Evolutionary conservation across 441 rosid species (phyloP).

Genomic region (Biscutella laevigata): DNA sequence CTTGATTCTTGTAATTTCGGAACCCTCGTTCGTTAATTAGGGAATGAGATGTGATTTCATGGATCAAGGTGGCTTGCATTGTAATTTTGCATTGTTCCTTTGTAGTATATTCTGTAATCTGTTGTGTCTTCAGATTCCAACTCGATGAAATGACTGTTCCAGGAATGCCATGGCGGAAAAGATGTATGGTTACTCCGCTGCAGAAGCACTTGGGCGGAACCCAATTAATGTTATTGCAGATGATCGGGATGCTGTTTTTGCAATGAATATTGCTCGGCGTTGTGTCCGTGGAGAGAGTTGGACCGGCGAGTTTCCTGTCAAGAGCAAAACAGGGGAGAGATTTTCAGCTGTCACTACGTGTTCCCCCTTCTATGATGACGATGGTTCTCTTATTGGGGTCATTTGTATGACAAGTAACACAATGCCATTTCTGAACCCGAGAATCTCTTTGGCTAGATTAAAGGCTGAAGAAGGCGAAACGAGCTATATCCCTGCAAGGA

Average conservation of each 20-base stretch:
- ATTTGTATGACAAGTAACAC: conserved; percentile 61
- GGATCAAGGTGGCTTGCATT: neutral
- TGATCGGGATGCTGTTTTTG: conserved; percentile 44
- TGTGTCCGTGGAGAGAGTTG: conserved; percentile 65
- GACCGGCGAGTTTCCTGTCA: conserved; percentile 79
- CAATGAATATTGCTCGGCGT: conserved; percentile 38
- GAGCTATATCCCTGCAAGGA: conserved; percentile 39
- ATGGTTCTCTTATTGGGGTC: conserved; percentile 60
- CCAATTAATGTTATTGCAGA: conserved; percentile 58
- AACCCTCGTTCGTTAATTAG: neutral
- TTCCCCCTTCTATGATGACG: conserved; percentile 75
- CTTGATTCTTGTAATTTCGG: conserved; percentile 2
- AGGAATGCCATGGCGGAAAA: conserved; percentile 85
- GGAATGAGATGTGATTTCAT: neutral
- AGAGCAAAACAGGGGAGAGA: conserved; percentile 58
- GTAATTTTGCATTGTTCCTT: conserved; percentile 5
- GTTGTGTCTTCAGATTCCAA: neutral
- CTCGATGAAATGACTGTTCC: conserved; percentile 19
- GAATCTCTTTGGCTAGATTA: conserved; percentile 24
- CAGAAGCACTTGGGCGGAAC: conserved; percentile 70
- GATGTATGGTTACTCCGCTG: conserved; percentile 66
- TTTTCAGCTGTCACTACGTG: conserved; percentile 52
- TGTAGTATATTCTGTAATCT: neutral
- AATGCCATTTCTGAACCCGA: conserved; percentile 36
- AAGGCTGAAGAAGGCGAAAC: conserved; percentile 40